Percentiles rank a stretch among this genome's conserved stretches.
phyloP scores from a whole-genome alignment of 192 early-diverging fungal genomes.

The Geranomyces michiganensis region DNA sequence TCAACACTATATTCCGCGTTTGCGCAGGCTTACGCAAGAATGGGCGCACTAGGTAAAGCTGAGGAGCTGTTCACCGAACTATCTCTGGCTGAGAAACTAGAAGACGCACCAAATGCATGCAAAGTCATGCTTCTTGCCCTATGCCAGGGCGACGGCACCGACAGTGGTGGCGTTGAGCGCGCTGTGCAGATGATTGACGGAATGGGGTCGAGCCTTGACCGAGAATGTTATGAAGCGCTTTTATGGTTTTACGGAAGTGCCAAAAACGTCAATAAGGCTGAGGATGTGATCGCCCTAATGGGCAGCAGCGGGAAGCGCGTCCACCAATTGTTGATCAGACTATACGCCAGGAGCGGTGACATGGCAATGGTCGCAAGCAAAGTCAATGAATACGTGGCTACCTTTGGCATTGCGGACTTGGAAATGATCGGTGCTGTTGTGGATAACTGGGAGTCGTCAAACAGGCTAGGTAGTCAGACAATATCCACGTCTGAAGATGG shows the following conservation, averaged over 20 bases:
- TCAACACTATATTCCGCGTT: neutral
- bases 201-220: neutral
- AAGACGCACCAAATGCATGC: neutral
- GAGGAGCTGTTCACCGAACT: slow-evolving; percentile 4
- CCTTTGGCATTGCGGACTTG: no score
- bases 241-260: neutral
- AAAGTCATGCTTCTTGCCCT: neutral
- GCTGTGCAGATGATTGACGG: neutral
- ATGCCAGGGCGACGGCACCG: neutral
- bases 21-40: neutral
- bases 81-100: neutral
- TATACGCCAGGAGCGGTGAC: no score
- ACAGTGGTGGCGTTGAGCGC: neutral
- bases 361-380: no score
- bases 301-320: no score
- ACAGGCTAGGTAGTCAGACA: neutral
- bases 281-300: no score
- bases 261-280: no score
- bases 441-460: neutral
- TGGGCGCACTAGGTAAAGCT: neutral
- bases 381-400: no score
- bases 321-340: no score
- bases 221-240: neutral
- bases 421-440: neutral
- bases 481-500: neutral